phyloP scores from a whole-genome alignment of 768 basidiomycete species.

The Hortiboletus campestris region DNA sequence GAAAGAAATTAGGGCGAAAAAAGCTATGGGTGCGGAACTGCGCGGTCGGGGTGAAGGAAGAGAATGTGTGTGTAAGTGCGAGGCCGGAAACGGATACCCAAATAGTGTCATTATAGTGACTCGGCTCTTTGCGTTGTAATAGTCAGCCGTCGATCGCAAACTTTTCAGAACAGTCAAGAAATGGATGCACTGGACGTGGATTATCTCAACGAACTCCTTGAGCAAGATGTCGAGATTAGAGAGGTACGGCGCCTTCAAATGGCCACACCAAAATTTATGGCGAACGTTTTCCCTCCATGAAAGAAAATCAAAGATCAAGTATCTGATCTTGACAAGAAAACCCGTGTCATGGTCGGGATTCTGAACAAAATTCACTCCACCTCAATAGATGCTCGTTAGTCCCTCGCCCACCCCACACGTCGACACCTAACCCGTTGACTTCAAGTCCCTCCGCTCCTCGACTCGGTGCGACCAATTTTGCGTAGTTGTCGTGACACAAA shows the following conservation, averaged over 20 bases:
- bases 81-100: slow-evolving; percentile 16
- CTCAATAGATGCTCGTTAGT: slow-evolving; percentile 54
- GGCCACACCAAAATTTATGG: neutral
- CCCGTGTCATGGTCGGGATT: slow-evolving; percentile 67
- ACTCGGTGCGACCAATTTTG: slow-evolving; percentile 54
- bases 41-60: neutral
- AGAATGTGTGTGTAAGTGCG: neutral
- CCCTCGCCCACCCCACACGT: slow-evolving; percentile 5
- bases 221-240: slow-evolving; percentile 59
- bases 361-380: slow-evolving; percentile 83
- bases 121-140: neutral
- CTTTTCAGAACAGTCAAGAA: neutral
- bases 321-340: slow-evolving; percentile 70
- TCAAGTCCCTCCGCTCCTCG: slow-evolving; percentile 60
- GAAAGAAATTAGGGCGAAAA: slow-evolving; percentile 7
- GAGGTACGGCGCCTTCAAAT: slow-evolving; percentile 46
- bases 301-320: slow-evolving; percentile 84
- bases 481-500: slow-evolving; percentile 51
- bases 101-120: too few species aligned
- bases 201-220: slow-evolving; percentile 56
- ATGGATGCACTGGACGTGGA: slow-evolving; percentile 62
- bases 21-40: neutral
- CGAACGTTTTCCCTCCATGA: slow-evolving; percentile 2
- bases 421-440: slow-evolving; percentile 10
- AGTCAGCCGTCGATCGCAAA: slow-evolving; percentile 5